Evolutionary conservation across 1,284 basidiomycete species (phyloP).

Genomic region (Kwoniella shivajii): DNA sequence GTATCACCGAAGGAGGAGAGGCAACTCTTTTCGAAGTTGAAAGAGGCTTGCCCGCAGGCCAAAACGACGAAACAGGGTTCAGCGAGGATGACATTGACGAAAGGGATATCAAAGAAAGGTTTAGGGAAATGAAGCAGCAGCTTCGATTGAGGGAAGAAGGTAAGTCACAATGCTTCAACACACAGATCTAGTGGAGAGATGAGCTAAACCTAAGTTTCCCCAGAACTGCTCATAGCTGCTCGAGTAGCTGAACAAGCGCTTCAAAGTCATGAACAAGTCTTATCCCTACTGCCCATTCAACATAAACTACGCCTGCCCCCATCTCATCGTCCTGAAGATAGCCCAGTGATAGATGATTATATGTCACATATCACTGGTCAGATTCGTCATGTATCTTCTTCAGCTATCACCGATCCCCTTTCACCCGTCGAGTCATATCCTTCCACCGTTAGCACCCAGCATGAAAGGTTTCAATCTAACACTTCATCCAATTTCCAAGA

Average conservation of each 20-base stretch:
- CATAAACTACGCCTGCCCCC: conserved; percentile 11
- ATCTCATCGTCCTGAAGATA: neutral
- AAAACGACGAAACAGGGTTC: conserved; percentile 13
- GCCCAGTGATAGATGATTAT: neutral
- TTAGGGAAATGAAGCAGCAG: conserved; percentile 20
- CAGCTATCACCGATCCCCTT: neutral
- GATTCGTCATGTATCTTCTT: neutral
- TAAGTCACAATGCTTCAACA: conserved; percentile 11
- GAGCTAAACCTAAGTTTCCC: neutral
- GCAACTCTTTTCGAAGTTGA: neutral
- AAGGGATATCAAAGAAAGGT: conserved; percentile 7
- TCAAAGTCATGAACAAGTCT: conserved; percentile 24
- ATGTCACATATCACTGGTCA: neutral
- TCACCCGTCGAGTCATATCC: conserved; percentile 8
- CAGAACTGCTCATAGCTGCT: conserved; percentile 32
- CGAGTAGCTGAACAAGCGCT: conserved; percentile 31
- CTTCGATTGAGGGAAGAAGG: conserved; percentile 29
- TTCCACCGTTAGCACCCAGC: neutral
- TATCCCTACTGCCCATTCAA: conserved; percentile 16
- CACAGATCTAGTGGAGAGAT: neutral
- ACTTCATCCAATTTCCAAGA: neutral
- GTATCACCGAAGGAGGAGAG: neutral
- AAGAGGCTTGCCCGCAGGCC: neutral
- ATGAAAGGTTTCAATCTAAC: neutral
- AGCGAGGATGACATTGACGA: conserved; percentile 18